Conservation (phyloP, 1,139 yeast genomes). For the Yamadazyma jaroonii region DNA sequence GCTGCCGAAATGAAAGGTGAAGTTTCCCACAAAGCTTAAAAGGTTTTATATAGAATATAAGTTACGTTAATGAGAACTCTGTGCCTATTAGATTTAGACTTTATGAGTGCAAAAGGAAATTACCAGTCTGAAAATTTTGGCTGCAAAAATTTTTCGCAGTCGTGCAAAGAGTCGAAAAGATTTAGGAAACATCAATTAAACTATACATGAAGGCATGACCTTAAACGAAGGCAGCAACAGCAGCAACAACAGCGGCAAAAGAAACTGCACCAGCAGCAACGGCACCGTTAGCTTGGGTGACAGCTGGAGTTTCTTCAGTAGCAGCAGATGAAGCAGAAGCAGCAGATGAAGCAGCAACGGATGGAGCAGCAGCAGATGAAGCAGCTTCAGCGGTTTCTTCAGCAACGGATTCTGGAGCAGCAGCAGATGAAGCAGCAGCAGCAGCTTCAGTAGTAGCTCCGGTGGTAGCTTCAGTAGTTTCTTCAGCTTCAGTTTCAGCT, state of each 20-base stretch:
- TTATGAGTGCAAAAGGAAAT: too few species aligned
- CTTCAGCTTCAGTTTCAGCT: constrained; percentile 9
- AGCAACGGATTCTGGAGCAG: constrained; percentile 2
- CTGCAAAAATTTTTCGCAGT: constrained; percentile 2
- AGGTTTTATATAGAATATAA: too few species aligned
- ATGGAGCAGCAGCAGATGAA: constrained; percentile 4
- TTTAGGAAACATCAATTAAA: constrained; percentile 1
- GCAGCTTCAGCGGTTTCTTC: constrained; percentile 5
- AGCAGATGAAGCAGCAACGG: constrained; percentile 3
- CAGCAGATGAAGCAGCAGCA: not conserved
- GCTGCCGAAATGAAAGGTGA: constrained; percentile 28
- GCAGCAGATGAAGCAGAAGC: constrained; percentile 8
- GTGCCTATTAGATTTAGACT: too few species aligned
- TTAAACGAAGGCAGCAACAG: constrained; percentile 15
- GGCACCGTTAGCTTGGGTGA: constrained; percentile 10
- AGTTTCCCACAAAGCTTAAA: not conserved
- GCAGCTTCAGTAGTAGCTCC: constrained; percentile 8
- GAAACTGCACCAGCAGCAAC: constrained; percentile 11
- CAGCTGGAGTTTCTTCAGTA: constrained; percentile 4
- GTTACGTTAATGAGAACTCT: too few species aligned
- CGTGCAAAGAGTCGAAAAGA: not conserved
- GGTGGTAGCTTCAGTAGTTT: too few species aligned
- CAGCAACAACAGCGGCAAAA: constrained; percentile 15
- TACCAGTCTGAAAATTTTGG: not conserved
- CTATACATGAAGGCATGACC: not conserved